phyloP scores from a whole-genome alignment of 306 rosid genomes.

The Echinosophora koreensis region DNA sequence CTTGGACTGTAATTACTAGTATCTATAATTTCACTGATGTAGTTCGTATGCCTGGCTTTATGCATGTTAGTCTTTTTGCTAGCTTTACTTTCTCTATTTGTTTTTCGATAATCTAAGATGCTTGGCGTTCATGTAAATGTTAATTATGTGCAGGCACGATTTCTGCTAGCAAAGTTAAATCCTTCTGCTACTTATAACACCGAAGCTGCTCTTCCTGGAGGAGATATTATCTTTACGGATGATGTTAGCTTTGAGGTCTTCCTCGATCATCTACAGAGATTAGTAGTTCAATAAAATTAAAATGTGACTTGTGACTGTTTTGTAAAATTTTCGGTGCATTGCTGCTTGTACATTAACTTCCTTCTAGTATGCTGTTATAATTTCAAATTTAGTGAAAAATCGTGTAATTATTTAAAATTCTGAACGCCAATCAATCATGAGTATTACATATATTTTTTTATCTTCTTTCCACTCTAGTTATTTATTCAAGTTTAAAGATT shows the following conservation, averaged over 20 bases:
- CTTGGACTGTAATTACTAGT: neutral
- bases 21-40: neutral
- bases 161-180: constrained; percentile 87
- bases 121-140: constrained; percentile 6
- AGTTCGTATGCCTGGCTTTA: neutral
- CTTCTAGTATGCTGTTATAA: constrained; percentile 6
- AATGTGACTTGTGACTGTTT: constrained; percentile 12
- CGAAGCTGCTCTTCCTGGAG: constrained; percentile 77
- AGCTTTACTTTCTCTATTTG: neutral
- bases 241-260: constrained; percentile 98
- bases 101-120: neutral
- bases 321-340: constrained; percentile 39
- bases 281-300: constrained; percentile 78
- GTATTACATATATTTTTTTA: neutral
- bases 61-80: neutral
- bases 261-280: constrained; percentile 95
- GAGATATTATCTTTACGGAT: constrained; percentile 88
- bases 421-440: constrained; percentile 2
- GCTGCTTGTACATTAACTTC: constrained; percentile 47
- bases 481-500: neutral
- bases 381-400: constrained; percentile 48
- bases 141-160: constrained; percentile 75
- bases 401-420: constrained; percentile 47
- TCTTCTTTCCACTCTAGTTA: neutral
- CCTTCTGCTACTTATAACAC: constrained; percentile 91